Base-by-base conservation (phyloP, 768 basidiomycete species). In the Boletus eberwhitei region DNA sequence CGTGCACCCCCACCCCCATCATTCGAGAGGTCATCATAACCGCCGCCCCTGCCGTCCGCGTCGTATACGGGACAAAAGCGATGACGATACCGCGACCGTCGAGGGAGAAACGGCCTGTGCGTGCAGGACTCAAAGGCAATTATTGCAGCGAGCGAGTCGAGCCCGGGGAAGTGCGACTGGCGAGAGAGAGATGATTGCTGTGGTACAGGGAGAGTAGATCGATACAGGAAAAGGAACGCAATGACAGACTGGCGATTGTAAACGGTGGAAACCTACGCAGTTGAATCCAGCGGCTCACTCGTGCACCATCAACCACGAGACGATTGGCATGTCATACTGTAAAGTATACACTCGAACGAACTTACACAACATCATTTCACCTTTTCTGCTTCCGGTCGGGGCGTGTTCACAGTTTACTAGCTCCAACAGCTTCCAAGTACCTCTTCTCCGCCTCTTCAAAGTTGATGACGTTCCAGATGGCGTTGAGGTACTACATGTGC, bases 1-100 rank as follows among this genome's bases (percentile, higher is more conserved):
- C 79, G 85, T 50, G 80, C 84, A 8, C 83, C 86, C 88, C 93
- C 0, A 74, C 93, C 31, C 89, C 90, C 17, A 81, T 96, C 59
- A 73, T 97, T 5, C 84, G 85, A 36, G 71, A 85, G 63, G 94
- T 93, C 0, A 73, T 97, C 48, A 64, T 79, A 21, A 65, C 78
- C 3, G 85, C 83, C 2, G 79, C 90, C 5, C 95, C 95, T 1
- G 82, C 85, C 1, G 83, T 95, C 29, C 78, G 84, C 24, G 75
- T 75, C 45, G 65, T 83, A 48, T 76, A 76, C 44, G 82, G 83
- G 3, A 81, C 84, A 17, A 93, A 93, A 72, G 77, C 73, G n/a
- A 68, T 85, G 12, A 71, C 77, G 41, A 81, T 78, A 38, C 93
- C 93, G 0, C 73, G 83, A 13, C 84, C 91, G 1, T 75, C 97